These are phyloP conservation scores for Penicillium angulare DNA, from an alignment of 495 filamentous ascomycete genomes.

Conservation along the genomic window DNA sequence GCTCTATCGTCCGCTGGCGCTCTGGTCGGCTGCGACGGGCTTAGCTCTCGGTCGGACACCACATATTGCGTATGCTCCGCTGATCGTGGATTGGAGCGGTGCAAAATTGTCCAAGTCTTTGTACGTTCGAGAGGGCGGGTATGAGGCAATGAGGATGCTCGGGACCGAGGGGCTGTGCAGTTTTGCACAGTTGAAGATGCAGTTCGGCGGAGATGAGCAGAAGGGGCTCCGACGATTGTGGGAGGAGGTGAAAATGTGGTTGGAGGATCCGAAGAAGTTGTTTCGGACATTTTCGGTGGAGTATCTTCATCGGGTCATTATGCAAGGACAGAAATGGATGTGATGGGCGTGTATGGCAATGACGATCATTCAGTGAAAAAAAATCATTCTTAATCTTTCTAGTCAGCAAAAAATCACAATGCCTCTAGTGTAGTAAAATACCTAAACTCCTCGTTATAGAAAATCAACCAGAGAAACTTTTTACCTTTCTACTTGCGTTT, in stretches of 20 bases:
- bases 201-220: neutral
- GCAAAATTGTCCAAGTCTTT: constrained; percentile 30
- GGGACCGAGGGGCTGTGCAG: constrained; percentile 12
- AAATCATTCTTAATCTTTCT: too few species aligned
- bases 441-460: too few species aligned
- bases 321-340: neutral
- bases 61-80: constrained; percentile 22
- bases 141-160: constrained; percentile 28
- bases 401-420: too few species aligned
- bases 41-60: neutral
- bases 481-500: too few species aligned
- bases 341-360: too few species aligned
- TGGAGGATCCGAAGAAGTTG: constrained; percentile 13
- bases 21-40: neutral
- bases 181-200: neutral
- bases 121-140: constrained; percentile 25
- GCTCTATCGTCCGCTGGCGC: constrained; percentile 17
- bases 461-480: too few species aligned
- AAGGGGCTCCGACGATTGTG: constrained; percentile 11
- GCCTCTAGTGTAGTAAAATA: too few species aligned
- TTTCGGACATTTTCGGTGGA: constrained; percentile 17
- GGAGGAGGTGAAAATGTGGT: constrained; percentile 16
- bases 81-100: constrained; percentile 32
- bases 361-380: too few species aligned
- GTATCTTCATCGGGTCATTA: constrained; percentile 7